Base-by-base conservation (phyloP, 75 land plant genomes). In the Adiantum capillusveneris region DNA sequence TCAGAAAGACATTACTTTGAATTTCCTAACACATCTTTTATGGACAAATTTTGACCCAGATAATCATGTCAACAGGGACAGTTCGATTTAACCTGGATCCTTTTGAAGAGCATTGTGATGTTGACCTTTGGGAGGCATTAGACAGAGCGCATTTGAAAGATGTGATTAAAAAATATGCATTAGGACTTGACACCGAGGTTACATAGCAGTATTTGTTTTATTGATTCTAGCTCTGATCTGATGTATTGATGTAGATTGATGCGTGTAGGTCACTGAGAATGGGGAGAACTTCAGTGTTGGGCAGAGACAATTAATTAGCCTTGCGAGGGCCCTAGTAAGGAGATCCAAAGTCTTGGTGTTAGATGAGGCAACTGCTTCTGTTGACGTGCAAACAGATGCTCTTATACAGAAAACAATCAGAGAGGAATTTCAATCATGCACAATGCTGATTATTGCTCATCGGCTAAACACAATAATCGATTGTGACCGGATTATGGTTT, bases 331-430 rank as follows among this genome's bases (percentile, higher is more conserved):
- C 24, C 70, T 95, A 27, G 67, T 95, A 37, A 65, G 92, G 41
- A 78, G 92, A 63, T 95, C 92, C 31, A 90, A 86, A 53, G 84
- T 95, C 51, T 77, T 95, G 41, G 99, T 95, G 59, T 95, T 95
- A 64, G 99, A 95, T 84, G 99, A 95, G 74, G 99, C 99, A 59
- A 95, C 97, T n/a, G 99, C 99, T 39, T 88, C 99, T 49, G 99
- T 95, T 64, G 99, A 95, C 82, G 97, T 95, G 52, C 79, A 84
- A 60, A 95, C 99, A 34, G 98, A 94, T 68, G 83, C 91, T 27
- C 81, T 90, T 52, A 90, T 90, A 55, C 99, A 95, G 75, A 86
- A 85, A 70, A 95, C 97, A 6, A 95, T 95, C 22, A 46, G 99
- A 22, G 99, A 86, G 63, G 99, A 95, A 53, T 95, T 95, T 59